Evolutionary conservation across 768 basidiomycete genomes (phyloP).

Genomic region (Pleurotus giganteus): DNA sequence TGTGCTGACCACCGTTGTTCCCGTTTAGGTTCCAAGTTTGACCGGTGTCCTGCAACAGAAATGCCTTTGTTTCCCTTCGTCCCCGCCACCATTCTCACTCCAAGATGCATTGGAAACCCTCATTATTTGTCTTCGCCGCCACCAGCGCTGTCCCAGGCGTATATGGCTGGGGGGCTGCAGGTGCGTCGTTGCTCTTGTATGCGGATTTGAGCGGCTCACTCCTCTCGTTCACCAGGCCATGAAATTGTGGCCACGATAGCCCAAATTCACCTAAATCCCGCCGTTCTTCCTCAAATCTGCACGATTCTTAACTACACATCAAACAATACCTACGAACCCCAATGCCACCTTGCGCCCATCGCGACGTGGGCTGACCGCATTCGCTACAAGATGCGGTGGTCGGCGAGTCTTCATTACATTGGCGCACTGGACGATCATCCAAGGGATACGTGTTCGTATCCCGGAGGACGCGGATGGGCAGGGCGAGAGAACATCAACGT

Average conservation of each 20-base stretch:
- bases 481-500: conserved; percentile 59
- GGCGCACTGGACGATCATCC: conserved; percentile 78
- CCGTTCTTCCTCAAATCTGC: conserved; percentile 64
- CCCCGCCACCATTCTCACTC: background rate
- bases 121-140: background rate
- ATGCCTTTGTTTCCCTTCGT: background rate
- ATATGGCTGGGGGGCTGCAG: conserved; percentile 42
- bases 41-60: too few relatives aligned
- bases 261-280: conserved; percentile 83
- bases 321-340: conserved; percentile 31
- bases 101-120: background rate
- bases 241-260: conserved; percentile 94
- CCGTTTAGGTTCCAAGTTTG: background rate
- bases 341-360: conserved; percentile 80
- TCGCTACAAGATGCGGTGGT: conserved; percentile 66
- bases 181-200: conserved; percentile 18
- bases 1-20: too few relatives aligned
- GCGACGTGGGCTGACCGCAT: conserved; percentile 88
- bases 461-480: conserved; percentile 73
- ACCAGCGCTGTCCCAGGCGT: conserved; percentile 14
- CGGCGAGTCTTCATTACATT: conserved; percentile 73
- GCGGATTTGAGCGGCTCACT: background rate
- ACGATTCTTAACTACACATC: conserved; percentile 59
- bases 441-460: conserved; percentile 70
- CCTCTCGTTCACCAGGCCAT: conserved; percentile 54